Evolutionary conservation across 2,329 filamentous ascomycete species (phyloP).

Genomic region (Penicillium sp.): DNA sequence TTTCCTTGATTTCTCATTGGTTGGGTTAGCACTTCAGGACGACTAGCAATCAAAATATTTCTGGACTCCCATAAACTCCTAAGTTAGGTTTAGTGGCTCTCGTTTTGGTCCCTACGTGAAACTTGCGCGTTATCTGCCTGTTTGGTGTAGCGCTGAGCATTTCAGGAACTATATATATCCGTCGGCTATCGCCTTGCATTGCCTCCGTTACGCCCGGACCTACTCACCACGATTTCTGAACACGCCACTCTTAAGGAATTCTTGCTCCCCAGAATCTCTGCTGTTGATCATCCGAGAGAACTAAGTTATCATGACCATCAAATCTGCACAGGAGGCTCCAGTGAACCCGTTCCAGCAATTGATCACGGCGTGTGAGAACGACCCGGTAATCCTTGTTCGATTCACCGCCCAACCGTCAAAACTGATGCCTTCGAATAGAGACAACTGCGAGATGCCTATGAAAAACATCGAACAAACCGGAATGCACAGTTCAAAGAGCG

Average conservation of each 20-base stretch:
- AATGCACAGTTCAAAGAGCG: constrained; percentile 74
- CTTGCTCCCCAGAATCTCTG: neutral
- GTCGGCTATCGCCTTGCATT: neutral
- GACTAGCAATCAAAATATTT: neutral
- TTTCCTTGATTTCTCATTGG: neutral
- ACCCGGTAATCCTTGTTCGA: constrained; percentile 56
- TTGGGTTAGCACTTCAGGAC: neutral
- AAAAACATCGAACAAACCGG: constrained; percentile 68
- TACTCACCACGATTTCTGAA: neutral
- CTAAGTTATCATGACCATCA: constrained; percentile 6
- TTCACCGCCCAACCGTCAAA: neutral
- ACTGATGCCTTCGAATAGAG: constrained; percentile 42
- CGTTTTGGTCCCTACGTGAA: neutral
- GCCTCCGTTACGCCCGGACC: neutral
- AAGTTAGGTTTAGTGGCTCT: neutral
- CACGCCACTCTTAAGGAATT: neutral
- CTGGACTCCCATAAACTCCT: neutral
- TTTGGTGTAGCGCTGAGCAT: neutral
- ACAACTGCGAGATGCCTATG: constrained; percentile 66
- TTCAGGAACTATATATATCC: constrained; percentile 1
- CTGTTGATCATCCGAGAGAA: neutral
- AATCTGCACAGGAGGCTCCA: neutral
- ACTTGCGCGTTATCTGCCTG: neutral
- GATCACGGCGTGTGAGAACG: constrained; percentile 64
- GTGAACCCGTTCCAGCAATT: constrained; percentile 73